Evolutionary conservation across 2,329 filamentous ascomycete genomes (phyloP).

Genomic region (Neofusicoccum ribis): DNA sequence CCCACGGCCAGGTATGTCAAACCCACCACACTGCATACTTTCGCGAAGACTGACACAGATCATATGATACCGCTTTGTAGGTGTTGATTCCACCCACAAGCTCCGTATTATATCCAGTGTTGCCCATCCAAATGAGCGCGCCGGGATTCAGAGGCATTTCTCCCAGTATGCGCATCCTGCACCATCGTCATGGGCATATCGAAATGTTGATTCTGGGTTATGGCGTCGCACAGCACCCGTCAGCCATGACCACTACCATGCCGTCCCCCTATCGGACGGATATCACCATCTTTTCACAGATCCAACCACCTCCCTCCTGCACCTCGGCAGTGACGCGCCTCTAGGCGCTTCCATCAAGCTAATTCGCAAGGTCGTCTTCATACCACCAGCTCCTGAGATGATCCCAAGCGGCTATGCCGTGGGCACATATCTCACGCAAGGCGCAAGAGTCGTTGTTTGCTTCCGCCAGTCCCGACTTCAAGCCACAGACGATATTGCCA

Average conservation of each 20-base stretch:
- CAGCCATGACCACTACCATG: slow-evolving; percentile 58
- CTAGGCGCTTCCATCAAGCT: slow-evolving; percentile 58
- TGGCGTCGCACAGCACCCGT: neutral
- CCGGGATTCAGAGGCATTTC: slow-evolving; percentile 27
- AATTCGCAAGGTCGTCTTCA: slow-evolving; percentile 59
- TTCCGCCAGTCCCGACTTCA: neutral
- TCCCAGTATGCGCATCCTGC: slow-evolving; percentile 23
- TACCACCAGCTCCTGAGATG: slow-evolving; percentile 35
- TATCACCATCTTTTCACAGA: slow-evolving; percentile 66
- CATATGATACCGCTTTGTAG: neutral
- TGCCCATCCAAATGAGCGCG: slow-evolving; percentile 44
- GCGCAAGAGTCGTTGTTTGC: slow-evolving; percentile 58
- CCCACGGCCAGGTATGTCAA: slow-evolving; percentile 43
- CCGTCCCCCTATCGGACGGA: slow-evolving; percentile 65
- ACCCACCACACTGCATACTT: neutral
- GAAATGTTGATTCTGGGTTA: slow-evolving; percentile 23
- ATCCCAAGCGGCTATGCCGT: slow-evolving; percentile 57
- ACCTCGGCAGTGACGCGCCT: slow-evolving; percentile 62
- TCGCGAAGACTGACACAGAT: neutral
- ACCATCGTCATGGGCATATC: slow-evolving; percentile 28
- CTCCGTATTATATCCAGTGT: slow-evolving; percentile 64
- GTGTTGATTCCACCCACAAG: slow-evolving; percentile 55
- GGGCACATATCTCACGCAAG: slow-evolving; percentile 58
- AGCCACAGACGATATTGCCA: slow-evolving; percentile 30
- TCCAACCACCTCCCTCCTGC: slow-evolving; percentile 56